Conservation (phyloP, 176 grass and related monocot genomes). For the Oryza glumipatula region DNA sequence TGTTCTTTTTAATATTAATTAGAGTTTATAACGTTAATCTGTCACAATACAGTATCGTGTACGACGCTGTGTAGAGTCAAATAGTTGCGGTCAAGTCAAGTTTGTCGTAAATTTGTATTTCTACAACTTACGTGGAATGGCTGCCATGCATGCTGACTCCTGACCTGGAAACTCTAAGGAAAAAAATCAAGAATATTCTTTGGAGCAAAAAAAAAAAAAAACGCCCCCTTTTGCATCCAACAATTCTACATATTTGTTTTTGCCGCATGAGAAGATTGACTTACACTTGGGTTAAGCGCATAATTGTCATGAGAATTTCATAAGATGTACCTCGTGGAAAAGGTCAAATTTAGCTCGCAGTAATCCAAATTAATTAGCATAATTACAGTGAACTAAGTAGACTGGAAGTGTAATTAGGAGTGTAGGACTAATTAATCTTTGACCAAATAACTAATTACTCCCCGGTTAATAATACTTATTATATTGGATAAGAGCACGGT, state of each 20-base stretch:
- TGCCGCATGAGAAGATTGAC: background rate
- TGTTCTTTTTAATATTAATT: background rate
- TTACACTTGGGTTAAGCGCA: background rate
- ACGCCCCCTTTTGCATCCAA: background rate
- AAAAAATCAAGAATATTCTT: background rate
- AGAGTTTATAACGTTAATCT: background rate
- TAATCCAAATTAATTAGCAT: background rate
- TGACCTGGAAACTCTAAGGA: background rate
- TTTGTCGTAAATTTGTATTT: background rate
- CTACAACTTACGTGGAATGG: constrained; percentile 6
- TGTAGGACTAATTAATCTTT: background rate
- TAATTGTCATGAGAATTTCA: too few species aligned
- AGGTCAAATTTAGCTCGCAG: too few species aligned
- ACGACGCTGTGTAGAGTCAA: background rate
- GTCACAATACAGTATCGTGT: background rate
- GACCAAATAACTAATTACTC: background rate
- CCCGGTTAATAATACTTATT: too few species aligned
- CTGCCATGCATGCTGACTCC: constrained; percentile 10
- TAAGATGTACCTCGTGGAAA: too few species aligned
- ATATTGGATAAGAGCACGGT: too few species aligned
- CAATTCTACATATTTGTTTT: background rate
- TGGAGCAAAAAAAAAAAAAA: background rate
- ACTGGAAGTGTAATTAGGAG: background rate
- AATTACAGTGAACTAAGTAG: background rate
- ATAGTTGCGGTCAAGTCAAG: background rate